phyloP scores from a whole-genome alignment of 2,329 filamentous ascomycete species.

The Drechmeria coniospora region DNA sequence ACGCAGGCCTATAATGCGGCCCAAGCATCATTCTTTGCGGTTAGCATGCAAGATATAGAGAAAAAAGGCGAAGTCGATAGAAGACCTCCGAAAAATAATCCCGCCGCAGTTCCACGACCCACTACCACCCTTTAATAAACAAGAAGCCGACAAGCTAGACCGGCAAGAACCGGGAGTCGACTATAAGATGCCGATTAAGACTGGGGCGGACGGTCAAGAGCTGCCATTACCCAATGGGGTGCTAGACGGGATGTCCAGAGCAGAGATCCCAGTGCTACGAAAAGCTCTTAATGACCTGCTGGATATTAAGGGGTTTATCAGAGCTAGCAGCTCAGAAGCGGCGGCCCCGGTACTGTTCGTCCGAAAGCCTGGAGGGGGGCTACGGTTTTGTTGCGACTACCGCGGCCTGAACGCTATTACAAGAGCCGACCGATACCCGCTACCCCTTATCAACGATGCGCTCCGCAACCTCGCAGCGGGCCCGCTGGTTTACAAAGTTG shows the following conservation, averaged over 20 bases:
- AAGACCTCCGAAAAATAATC: no score
- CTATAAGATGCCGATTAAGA: not conserved
- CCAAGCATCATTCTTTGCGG: no score
- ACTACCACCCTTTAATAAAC: no score
- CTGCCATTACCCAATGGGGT: not conserved
- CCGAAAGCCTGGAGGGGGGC: slow-evolving; percentile 5
- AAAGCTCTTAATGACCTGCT: not conserved
- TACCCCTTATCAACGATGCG: slow-evolving; percentile 11
- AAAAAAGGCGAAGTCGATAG: no score
- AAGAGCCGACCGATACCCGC: slow-evolving; percentile 10
- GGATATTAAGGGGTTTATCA: not conserved
- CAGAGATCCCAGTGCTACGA: not conserved
- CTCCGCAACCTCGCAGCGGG: slow-evolving; percentile 4
- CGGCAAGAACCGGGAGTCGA: not conserved
- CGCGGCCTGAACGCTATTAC: slow-evolving; percentile 10
- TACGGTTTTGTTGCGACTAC: slow-evolving; percentile 13
- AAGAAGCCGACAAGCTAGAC: no score
- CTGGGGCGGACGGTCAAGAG: not conserved
- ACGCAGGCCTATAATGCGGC: no score
- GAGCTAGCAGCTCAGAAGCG: not conserved
- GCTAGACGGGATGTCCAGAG: not conserved
- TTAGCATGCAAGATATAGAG: no score
- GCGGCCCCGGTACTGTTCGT: slow-evolving; percentile 7
- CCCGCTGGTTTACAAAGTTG: not conserved
- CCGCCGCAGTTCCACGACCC: no score